A percentile compares a stretch with the other conserved stretches of the same genome.
Evolutionary conservation across 805 yeast genomes (phyloP).

Genomic region (Kazachstania africana): DNA sequence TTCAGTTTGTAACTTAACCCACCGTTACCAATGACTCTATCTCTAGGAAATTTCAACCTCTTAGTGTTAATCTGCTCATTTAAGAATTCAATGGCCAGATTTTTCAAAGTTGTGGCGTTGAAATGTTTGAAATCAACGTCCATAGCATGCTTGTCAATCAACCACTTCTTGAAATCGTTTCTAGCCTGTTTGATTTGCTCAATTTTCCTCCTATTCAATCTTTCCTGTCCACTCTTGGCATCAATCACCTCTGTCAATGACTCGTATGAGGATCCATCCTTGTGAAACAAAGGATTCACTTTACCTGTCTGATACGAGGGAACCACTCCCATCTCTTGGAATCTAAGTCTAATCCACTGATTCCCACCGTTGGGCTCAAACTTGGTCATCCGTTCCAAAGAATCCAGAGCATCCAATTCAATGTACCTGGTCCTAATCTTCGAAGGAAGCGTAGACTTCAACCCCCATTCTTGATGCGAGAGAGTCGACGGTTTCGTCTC

Average conservation of each 20-base stretch:
- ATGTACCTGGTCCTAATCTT: constrained; percentile 48
- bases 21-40: constrained; percentile 51
- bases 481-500: constrained; percentile 57
- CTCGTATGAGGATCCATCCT: no score
- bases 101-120: no score
- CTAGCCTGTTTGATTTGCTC: constrained; percentile 20
- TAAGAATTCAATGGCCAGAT: constrained; percentile 31
- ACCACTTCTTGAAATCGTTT: constrained; percentile 42
- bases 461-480: constrained; percentile 60
- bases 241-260: no score
- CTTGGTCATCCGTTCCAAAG: constrained; percentile 53
- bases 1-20: constrained; percentile 61
- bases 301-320: constrained; percentile 18
- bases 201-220: constrained; percentile 1
- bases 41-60: constrained; percentile 5
- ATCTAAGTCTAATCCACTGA: constrained; percentile 49
- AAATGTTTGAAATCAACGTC: no score
- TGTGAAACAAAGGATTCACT: constrained; percentile 27
- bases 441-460: constrained; percentile 58
- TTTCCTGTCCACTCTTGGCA: constrained; percentile 2
- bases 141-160: constrained; percentile 41
- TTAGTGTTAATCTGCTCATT: not conserved
- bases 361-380: constrained; percentile 51
- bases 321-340: constrained; percentile 53
- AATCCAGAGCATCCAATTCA: constrained; percentile 55